Percentiles rank a stretch among this genome's conserved stretches.
phyloP scores from a whole-genome alignment of 306 rosid genomes.

The Potentilla sterilis region DNA sequence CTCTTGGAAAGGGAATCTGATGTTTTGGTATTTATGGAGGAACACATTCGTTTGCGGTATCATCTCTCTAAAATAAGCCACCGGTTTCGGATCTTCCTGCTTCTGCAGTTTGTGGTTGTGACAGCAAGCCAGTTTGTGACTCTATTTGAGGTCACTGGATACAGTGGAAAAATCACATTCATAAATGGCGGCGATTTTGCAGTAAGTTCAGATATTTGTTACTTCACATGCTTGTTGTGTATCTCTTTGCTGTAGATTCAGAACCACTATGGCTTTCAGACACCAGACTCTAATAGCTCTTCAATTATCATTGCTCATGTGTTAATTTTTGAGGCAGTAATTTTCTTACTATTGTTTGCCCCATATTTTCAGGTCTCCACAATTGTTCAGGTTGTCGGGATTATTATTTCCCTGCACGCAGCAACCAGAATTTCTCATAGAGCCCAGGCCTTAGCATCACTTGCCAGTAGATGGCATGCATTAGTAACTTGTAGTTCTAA shows the following conservation, averaged over 20 bases:
- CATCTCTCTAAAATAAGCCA: conserved; percentile 86
- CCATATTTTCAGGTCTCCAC: conserved; percentile 57
- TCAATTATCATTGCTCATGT: not conserved
- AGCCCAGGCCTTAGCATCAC: conserved; percentile 69
- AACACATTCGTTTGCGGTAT: conserved; percentile 69
- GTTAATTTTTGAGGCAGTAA: not conserved
- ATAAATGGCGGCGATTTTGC: conserved; percentile 81
- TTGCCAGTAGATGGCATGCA: conserved; percentile 86
- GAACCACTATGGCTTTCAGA: too few relatives aligned
- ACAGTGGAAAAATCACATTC: conserved; percentile 46
- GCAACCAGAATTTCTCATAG: conserved; percentile 83
- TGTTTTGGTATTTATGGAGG: conserved; percentile 61
- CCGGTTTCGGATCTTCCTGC: conserved; percentile 74
- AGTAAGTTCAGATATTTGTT: conserved; percentile 44
- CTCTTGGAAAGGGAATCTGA: conserved; percentile 69
- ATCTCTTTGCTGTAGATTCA: not conserved
- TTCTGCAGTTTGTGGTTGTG: conserved; percentile 65
- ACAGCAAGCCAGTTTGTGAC: conserved; percentile 68
- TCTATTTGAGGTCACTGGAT: conserved; percentile 57
- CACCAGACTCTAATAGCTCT: not conserved
- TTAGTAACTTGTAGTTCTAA: conserved; percentile 51
- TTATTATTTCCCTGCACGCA: conserved; percentile 67
- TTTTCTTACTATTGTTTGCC: conserved; percentile 5
- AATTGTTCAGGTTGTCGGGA: conserved; percentile 80
- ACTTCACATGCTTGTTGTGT: not conserved